A percentile compares a stretch with the other conserved stretches of the same genome.
phyloP scores from a whole-genome alignment of 2,329 filamentous ascomycete species.

The Pleurostoma richardsiae region DNA sequence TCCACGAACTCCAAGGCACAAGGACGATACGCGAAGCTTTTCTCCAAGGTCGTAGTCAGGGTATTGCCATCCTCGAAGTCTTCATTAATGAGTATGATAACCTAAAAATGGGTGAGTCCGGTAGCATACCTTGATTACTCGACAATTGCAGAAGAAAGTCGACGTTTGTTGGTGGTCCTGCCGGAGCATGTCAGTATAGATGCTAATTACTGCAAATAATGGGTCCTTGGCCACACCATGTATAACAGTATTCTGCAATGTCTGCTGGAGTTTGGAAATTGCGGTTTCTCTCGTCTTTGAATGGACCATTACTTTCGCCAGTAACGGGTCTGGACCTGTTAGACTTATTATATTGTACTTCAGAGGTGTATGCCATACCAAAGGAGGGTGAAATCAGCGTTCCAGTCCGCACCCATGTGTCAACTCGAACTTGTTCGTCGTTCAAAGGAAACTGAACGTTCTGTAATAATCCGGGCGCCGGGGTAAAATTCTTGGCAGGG shows the following conservation, averaged over 20 bases:
- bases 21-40: background rate
- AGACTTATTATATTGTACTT: too few species aligned
- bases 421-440: background rate
- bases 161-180: too few species aligned
- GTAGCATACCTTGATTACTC: too few species aligned
- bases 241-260: background rate
- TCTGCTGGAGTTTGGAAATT: background rate
- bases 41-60: background rate
- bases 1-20: background rate
- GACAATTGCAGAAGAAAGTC: too few species aligned
- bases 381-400: background rate
- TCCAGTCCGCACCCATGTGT: background rate
- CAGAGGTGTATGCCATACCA: background rate
- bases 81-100: too few species aligned
- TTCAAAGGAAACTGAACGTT: background rate
- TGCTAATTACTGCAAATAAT: background rate
- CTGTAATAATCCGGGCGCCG: constrained; percentile 17
- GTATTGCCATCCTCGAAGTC: background rate
- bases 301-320: background rate
- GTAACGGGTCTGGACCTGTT: background rate
- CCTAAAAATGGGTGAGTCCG: too few species aligned
- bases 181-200: too few species aligned
- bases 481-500: constrained; percentile 22
- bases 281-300: background rate
- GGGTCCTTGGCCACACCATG: background rate